A percentile compares a stretch with the other conserved stretches of the same genome.
phyloP scores from a whole-genome alignment of 176 grass and related monocot genomes.

The Triticum urartu region DNA sequence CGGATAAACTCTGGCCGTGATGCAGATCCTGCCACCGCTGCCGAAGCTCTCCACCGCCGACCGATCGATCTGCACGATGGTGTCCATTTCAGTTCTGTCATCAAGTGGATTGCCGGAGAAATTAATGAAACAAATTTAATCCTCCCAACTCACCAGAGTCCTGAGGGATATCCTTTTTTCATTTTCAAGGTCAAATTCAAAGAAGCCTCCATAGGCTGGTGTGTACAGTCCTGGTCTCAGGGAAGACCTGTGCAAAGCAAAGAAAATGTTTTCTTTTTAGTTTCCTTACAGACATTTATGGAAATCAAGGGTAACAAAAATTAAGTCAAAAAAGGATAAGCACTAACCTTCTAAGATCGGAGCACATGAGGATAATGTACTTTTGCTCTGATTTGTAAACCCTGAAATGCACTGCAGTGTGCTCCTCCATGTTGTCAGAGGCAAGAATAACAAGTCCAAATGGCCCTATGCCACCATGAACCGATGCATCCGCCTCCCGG shows the following conservation, averaged over 20 bases:
- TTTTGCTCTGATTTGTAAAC: conserved; percentile 56
- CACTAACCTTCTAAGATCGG: conserved; percentile 64
- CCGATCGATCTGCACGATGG: neutral
- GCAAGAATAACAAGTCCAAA: conserved; percentile 75
- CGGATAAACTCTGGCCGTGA: neutral
- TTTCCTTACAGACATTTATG: neutral
- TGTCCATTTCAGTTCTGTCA: neutral
- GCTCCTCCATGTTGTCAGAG: conserved; percentile 63
- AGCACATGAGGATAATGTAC: conserved; percentile 67
- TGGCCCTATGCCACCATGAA: conserved; percentile 50
- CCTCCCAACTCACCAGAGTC: neutral
- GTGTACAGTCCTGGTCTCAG: neutral
- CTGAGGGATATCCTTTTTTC: neutral
- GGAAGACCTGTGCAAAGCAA: neutral
- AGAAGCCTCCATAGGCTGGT: neutral
- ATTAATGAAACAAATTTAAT: neutral
- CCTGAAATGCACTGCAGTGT: conserved; percentile 64
- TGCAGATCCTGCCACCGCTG: neutral
- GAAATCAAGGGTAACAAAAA: neutral
- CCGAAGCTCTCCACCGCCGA: conserved; percentile 1
- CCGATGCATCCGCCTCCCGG: conserved; percentile 40
- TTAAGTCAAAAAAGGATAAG: neutral
- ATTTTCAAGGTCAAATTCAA: conserved; percentile 3
- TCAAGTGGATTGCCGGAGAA: neutral
- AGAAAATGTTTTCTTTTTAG: neutral